Base-by-base conservation (phyloP, 768 basidiomycete genomes). In the Amanita polypyramis region DNA sequence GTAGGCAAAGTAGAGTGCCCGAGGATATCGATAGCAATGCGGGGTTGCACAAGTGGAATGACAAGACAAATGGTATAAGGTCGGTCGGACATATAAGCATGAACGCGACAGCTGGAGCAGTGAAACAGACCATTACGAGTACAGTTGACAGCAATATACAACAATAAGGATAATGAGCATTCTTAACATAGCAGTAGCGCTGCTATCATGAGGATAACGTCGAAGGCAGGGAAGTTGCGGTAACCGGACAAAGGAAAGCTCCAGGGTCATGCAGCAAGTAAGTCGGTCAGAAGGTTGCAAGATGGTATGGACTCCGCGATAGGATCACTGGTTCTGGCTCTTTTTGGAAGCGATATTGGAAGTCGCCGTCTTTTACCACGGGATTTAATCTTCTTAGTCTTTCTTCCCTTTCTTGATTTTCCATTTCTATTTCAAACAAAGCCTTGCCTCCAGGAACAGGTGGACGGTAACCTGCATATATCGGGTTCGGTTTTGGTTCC, bases 381-480 rank as follows among this genome's bases (percentile, higher is more conserved):
- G 85, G 85, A 54, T 87, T 87, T 54, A 63, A 60, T 42, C 65
- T 69, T 4, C 75, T 65, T 50, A 60, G 54, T 14, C 69, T 68
- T 36, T 72, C 72, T 54, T 76, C 75, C 42, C 65, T 66, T 60
- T 83, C 82, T 58, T 81, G 74, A 20, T 70, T 70, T 59, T 87
- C 85, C 66, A 85, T 75, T 55, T 82, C 76, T 17, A 85, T 61
- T 59, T 87, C 83, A 50, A 72, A 87, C 3, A 68, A 72, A 0
- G 83, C 76, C 56, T 84, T 85, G 56, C 72, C 72, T 7, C 84
- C 84, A 1, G 80, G 80, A 35, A 79, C 61, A 30, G 78, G 75
- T n/a, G 77, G 62, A 10, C 80, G 74, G 52, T 73, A 68, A 43
- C 73, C 74, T 57, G 67, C 63, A 49, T 72, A 54, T 52, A 64